Evolutionary conservation across 1,284 basidiomycete species (phyloP).

Genomic region (Pascua guehoae): DNA sequence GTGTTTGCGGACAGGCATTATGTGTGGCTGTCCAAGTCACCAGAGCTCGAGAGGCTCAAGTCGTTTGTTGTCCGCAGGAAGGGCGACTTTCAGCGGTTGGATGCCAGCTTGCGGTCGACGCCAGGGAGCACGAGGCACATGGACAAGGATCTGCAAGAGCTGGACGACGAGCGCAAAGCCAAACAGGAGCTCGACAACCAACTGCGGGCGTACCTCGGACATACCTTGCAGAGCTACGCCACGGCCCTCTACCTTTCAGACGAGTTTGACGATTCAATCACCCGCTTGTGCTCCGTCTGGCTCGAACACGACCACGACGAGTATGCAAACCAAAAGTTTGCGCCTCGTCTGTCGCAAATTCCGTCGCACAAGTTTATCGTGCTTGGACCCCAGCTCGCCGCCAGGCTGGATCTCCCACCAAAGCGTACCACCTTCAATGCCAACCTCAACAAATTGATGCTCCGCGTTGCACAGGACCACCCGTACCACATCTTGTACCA

Average conservation of each 20-base stretch:
- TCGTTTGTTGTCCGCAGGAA: constrained; percentile 69
- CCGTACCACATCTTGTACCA: constrained; percentile 93
- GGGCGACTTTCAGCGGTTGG: constrained; percentile 30
- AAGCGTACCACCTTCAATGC: constrained; percentile 57
- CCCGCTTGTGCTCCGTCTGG: constrained; percentile 87
- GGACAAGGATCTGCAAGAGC: constrained; percentile 51
- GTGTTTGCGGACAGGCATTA: constrained; percentile 86
- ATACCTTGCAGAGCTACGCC: constrained; percentile 80
- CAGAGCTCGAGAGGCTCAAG: constrained; percentile 68
- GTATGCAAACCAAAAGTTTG: constrained; percentile 56
- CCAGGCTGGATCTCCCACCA: constrained; percentile 63
- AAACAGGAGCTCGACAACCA: constrained; percentile 61
- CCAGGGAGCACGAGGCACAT: constrained; percentile 41
- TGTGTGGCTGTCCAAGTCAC: constrained; percentile 63
- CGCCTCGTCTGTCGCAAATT: constrained; percentile 51
- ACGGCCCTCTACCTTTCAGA: constrained; percentile 67
- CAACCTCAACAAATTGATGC: constrained; percentile 63
- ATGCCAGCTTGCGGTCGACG: constrained; percentile 21
- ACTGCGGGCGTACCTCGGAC: constrained; percentile 63
- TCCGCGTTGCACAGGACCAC: constrained; percentile 80
- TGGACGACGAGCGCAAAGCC: constrained; percentile 54
- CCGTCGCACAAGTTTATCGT: constrained; percentile 87
- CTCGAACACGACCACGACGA: constrained; percentile 59
- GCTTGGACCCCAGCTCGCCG: constrained; percentile 86
- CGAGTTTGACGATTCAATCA: constrained; percentile 68